Percentiles rank a stretch among this genome's conserved stretches.
Evolutionary conservation across 2,329 filamentous ascomycete genomes (phyloP).

Genomic region (Colletotrichum brevisporum): DNA sequence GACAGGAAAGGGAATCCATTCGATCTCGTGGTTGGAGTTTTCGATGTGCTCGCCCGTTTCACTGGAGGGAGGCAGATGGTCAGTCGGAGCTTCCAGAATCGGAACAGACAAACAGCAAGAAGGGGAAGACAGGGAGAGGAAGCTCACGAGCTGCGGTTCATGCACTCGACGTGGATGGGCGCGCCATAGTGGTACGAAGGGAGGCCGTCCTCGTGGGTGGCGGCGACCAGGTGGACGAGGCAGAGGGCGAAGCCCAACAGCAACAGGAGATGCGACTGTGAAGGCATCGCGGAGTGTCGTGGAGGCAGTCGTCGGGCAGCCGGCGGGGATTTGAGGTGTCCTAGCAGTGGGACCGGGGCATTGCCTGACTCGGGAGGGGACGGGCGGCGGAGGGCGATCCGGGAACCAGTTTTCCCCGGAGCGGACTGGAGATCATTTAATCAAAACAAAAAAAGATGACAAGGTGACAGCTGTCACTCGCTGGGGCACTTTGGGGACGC

Average conservation of each 20-base stretch:
- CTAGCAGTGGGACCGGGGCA: slow-evolving; percentile 31
- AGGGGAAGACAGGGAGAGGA: background rate
- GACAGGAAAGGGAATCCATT: slow-evolving; percentile 91
- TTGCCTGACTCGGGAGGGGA: slow-evolving; percentile 33
- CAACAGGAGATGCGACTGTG: slow-evolving; percentile 22
- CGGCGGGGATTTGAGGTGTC: slow-evolving; percentile 7
- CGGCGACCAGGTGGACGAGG: slow-evolving; percentile 44
- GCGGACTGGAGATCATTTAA: slow-evolving; percentile 16
- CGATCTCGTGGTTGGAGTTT: slow-evolving; percentile 82
- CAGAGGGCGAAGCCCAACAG: slow-evolving; percentile 30
- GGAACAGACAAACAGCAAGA: background rate
- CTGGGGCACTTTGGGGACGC: slow-evolving; percentile 1
- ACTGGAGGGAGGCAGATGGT: slow-evolving; percentile 57
- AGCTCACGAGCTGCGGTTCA: slow-evolving; percentile 79
- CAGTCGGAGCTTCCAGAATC: background rate
- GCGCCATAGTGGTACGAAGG: slow-evolving; percentile 78
- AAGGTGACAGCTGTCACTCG: slow-evolving; percentile 33
- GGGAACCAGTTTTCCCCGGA: slow-evolving; percentile 33
- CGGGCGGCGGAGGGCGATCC: slow-evolving; percentile 27
- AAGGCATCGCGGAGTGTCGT: slow-evolving; percentile 23
- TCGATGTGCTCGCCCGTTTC: slow-evolving; percentile 93
- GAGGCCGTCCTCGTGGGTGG: slow-evolving; percentile 58
- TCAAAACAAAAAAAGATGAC: slow-evolving; percentile 9
- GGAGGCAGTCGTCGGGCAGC: slow-evolving; percentile 5
- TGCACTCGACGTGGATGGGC: slow-evolving; percentile 77